A percentile compares a stretch with the other conserved stretches of the same genome.
These are phyloP conservation scores for Vaccinium myrtillus DNA, from an alignment of 148 eudicot genomes.

Conservation along the genomic window DNA sequence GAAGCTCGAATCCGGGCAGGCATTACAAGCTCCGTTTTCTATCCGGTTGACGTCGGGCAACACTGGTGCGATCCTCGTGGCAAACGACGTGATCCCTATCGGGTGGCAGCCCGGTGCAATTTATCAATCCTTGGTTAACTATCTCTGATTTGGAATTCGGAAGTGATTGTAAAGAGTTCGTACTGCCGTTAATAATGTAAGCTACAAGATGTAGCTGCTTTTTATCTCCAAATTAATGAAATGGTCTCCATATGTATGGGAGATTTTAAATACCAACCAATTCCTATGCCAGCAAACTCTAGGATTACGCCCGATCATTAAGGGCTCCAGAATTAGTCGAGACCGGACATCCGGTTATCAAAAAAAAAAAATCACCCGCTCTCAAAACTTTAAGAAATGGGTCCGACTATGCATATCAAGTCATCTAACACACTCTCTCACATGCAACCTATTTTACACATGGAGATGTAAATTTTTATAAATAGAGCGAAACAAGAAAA, in stretches of 20 bases:
- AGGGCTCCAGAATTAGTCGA: too few relatives aligned
- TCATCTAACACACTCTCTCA: too few relatives aligned
- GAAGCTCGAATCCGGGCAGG: constrained; percentile 31
- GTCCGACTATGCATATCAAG: too few relatives aligned
- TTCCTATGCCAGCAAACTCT: too few relatives aligned
- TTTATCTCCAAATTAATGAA: neutral
- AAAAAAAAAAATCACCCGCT: too few relatives aligned
- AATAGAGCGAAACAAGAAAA: too few relatives aligned
- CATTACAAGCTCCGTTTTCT: constrained; percentile 35
- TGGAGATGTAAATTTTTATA: too few relatives aligned
- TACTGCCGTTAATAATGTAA: neutral
- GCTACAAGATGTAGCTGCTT: neutral
- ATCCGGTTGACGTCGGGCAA: constrained; percentile 29
- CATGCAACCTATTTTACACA: too few relatives aligned
- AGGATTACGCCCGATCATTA: too few relatives aligned
- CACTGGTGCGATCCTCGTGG: constrained; percentile 21
- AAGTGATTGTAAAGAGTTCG: neutral
- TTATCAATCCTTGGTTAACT: constrained; percentile 35
- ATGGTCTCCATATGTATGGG: neutral
- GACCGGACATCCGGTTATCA: too few relatives aligned
- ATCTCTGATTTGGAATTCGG: constrained; percentile 5
- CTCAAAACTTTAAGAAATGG: too few relatives aligned
- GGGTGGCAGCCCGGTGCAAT: constrained; percentile 43
- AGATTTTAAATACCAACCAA: neutral
- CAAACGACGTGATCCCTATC: constrained; percentile 37